Evolutionary conservation across 1,139 yeast genomes (phyloP), one percentile per base, ranked within the genome.

Genomic region (Candida glucosophila): DNA sequence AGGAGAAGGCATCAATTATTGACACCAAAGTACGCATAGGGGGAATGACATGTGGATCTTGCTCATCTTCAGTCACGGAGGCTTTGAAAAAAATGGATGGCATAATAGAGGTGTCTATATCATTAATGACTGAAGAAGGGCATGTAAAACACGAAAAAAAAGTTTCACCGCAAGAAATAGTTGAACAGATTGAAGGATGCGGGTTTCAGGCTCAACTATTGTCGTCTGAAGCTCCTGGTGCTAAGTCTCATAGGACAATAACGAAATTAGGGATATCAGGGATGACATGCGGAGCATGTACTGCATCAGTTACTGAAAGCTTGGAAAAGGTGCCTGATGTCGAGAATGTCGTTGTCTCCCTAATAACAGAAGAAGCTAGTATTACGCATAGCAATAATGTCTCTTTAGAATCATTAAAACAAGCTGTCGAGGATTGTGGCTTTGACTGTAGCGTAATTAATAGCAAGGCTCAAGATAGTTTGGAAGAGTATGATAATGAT

Each of bases 251-350:
- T n/a, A 6, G 11, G 9, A 24, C 24, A 6, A 17, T 28, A 6
- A 34, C 40, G 3, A 40, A 44, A 4, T 38, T 74, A 16, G 54
- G 58, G 17, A 52, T 79, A 1, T 47, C 39, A 17, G 95, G 95
- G 4, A 86, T 86, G 95, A 83, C 95, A 5, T 86, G 95, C 44
- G 81, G 90, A 3, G 70, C 92, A 1, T 86, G 95, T 47, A 70
- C 77, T 3, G 63, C 74, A 2, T 58, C 88, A 1, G 72, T 86
- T 19, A 72, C 78, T 2, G 50, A 52, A 12, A 72, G 76, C 2
- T 51, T 83, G 15, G 59, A 61, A 29, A 38, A 44, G 1, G 23
- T 68, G 4, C 48, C 49, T 0, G 85, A 82, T 2, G 74, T 75
- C 3, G 15, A 22, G 3, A 43, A 45, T 12, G 86, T 63, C 0